A percentile compares a stretch with the other conserved stretches of the same genome.
phyloP scores from a whole-genome alignment of 208 protist species.

The Leishmania arabica region DNA sequence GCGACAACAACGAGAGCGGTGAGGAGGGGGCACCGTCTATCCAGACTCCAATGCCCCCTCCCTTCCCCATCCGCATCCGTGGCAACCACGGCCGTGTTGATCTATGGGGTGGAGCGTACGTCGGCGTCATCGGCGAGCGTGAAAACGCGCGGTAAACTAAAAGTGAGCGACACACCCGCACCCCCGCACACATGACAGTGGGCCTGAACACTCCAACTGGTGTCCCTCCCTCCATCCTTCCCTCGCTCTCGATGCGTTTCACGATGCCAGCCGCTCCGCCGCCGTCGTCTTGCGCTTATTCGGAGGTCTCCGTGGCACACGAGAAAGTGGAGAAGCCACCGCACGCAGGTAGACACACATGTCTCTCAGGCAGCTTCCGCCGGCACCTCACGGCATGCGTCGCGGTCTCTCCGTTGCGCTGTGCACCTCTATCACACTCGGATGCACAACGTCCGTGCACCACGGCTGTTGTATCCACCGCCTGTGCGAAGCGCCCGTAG shows the following conservation, averaged over 20 bases:
- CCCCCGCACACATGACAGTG: not conserved
- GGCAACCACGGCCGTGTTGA: not conserved
- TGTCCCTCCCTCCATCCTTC: not conserved
- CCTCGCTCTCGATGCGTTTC: not conserved
- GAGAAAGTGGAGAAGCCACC: not conserved
- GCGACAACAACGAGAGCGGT: not conserved
- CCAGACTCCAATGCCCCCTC: not conserved
- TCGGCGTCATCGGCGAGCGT: not conserved
- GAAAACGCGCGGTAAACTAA: not conserved
- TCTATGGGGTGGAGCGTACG: not conserved
- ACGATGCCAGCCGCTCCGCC: not conserved
- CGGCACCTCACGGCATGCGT: not conserved
- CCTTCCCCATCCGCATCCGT: not conserved
- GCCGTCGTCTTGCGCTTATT: not conserved
- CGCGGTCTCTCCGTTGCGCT: not conserved
- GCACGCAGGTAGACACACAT: not conserved
- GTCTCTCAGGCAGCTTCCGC: not conserved
- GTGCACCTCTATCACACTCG: not conserved
- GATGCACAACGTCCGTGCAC: not conserved
- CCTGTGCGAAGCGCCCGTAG: not conserved
- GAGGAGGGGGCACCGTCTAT: not conserved
- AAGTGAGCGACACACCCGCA: not conserved
- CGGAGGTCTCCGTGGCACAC: not conserved
- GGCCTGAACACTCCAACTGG: not conserved
- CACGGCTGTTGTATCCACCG: not conserved